A percentile compares a stretch with the other conserved stretches of the same genome.
phyloP scores from a whole-genome alignment of 257 asterid genomes.

The Eustoma russellianum region DNA sequence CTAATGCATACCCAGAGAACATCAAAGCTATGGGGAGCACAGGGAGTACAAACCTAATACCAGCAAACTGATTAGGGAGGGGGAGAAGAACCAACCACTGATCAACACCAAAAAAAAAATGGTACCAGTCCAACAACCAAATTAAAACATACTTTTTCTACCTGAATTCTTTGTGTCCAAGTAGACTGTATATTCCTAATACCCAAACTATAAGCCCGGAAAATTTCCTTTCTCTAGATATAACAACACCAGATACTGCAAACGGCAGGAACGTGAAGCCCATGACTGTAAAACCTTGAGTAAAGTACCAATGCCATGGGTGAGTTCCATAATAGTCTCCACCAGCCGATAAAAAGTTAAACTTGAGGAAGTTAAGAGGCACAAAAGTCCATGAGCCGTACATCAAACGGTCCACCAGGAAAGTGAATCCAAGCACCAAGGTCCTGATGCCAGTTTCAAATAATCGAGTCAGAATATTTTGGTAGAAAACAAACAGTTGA shows the following conservation, averaged over 20 bases:
- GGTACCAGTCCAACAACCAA: background rate
- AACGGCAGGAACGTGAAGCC: conserved; percentile 73
- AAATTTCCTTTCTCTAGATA: conserved; percentile 64
- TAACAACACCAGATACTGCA: conserved; percentile 51
- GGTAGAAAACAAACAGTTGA: background rate
- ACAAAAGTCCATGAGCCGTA: conserved; percentile 87
- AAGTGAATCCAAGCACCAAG: conserved; percentile 61
- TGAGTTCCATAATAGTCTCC: conserved; percentile 99
- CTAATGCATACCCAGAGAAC: conserved; percentile 72
- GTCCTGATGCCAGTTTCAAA: conserved; percentile 44
- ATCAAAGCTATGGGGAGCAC: conserved; percentile 89
- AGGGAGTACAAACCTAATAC: conserved; percentile 91
- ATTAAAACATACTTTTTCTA: conserved; percentile 11
- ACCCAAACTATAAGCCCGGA: conserved; percentile 80
- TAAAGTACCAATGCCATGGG: conserved; percentile 97
- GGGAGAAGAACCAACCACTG: conserved; percentile 27
- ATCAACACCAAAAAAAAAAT: conserved; percentile 5
- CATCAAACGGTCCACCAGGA: conserved; percentile 63
- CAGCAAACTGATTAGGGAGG: conserved; percentile 31
- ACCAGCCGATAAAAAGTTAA: conserved; percentile 89
- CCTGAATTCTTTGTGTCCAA: conserved; percentile 99
- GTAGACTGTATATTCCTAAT: conserved; percentile 77
- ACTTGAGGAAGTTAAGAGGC: conserved; percentile 83
- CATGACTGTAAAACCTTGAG: conserved; percentile 98
- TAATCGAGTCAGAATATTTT: conserved; percentile 12